A percentile compares a stretch with the other conserved stretches of the same genome.
phyloP scores from a whole-genome alignment of 306 rosid species.

The Pterocarpus santalinus region DNA sequence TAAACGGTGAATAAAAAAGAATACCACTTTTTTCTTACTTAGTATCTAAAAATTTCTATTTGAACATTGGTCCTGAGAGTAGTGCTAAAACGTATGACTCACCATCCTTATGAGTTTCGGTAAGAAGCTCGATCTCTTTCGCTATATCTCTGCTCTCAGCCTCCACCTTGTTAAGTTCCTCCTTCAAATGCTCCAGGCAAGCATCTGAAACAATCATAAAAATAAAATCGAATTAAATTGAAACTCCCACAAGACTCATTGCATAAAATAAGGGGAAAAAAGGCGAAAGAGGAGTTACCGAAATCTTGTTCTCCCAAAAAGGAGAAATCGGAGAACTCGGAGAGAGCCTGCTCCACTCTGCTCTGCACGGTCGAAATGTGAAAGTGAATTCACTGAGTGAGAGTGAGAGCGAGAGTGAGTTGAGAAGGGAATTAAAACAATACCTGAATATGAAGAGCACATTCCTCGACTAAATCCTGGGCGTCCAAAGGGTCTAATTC shows the following conservation, averaged over 20 bases:
- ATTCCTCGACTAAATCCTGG: conserved; percentile 54
- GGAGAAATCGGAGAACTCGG: conserved; percentile 62
- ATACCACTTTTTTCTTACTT: no score
- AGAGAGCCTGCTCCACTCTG: conserved; percentile 60
- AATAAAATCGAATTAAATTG: background rate
- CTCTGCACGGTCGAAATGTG: conserved; percentile 52
- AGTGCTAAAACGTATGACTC: background rate
- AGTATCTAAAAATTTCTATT: background rate
- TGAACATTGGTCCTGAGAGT: background rate
- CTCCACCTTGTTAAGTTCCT: conserved; percentile 62
- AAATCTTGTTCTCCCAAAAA: conserved; percentile 51
- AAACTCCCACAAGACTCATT: conserved; percentile 1
- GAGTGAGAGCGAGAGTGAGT: background rate
- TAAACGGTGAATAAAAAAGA: background rate
- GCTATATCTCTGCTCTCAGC: conserved; percentile 55
- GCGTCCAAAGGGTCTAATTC: conserved; percentile 52
- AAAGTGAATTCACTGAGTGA: background rate
- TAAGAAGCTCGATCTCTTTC: conserved; percentile 65
- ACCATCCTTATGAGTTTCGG: conserved; percentile 61
- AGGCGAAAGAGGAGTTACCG: conserved; percentile 45
- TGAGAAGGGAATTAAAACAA: background rate
- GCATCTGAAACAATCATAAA: conserved; percentile 55
- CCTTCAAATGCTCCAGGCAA: conserved; percentile 61
- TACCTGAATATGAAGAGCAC: conserved; percentile 65
- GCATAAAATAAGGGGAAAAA: background rate